A percentile compares a stretch with the other conserved stretches of the same genome.
phyloP scores from a whole-genome alignment of 2,329 filamentous ascomycete genomes.

The Herpomyces periplanetae region DNA sequence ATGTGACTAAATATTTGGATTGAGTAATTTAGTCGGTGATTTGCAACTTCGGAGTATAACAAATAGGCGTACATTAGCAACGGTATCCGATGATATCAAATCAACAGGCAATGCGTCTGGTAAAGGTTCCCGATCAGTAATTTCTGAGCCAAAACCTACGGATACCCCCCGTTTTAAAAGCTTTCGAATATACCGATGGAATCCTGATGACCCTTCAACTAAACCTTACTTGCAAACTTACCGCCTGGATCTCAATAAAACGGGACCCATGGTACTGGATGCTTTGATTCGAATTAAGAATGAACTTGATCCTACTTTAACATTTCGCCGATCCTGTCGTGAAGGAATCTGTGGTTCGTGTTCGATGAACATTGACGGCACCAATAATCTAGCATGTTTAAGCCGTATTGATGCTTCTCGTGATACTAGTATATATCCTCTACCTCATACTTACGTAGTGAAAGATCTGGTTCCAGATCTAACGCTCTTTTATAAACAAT shows the following conservation, averaged over 20 bases:
- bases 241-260: constrained; percentile 88
- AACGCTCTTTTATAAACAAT: constrained; percentile 99
- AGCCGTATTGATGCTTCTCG: constrained; percentile 45
- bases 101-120: too few relatives aligned
- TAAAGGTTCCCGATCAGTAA: too few relatives aligned
- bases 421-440: constrained; percentile 77
- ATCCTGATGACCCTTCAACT: constrained; percentile 54
- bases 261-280: constrained; percentile 89
- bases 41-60: too few relatives aligned
- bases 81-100: too few relatives aligned
- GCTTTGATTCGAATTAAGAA: constrained; percentile 96
- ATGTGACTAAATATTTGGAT: too few relatives aligned
- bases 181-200: constrained; percentile 97
- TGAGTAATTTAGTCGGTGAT: too few relatives aligned
- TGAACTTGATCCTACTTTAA: constrained; percentile 78
- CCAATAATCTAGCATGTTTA: constrained; percentile 84
- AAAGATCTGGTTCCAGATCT: constrained; percentile 94
- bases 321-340: constrained; percentile 75
- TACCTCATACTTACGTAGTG: constrained; percentile 94
- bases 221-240: constrained; percentile 92
- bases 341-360: constrained; percentile 96
- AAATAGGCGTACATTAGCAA: too few relatives aligned
- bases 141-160: constrained; percentile 18
- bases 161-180: constrained; percentile 32
- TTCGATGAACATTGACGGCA: constrained; percentile 98